Percentiles rank a stretch among this genome's conserved stretches.
phyloP scores from a whole-genome alignment of 2,329 filamentous ascomycete genomes.

The Hypoxylon sp. region DNA sequence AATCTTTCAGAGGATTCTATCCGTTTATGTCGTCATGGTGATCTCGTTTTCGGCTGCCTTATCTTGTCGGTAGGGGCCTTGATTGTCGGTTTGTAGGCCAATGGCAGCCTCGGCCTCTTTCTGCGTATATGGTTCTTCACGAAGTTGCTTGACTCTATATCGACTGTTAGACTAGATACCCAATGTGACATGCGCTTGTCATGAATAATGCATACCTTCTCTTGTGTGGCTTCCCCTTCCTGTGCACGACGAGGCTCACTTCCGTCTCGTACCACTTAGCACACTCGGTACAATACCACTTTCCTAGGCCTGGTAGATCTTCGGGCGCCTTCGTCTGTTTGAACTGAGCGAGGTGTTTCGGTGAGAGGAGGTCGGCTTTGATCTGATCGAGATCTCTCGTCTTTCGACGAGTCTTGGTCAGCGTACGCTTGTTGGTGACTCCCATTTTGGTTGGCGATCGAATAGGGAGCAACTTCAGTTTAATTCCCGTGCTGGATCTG shows the following conservation, averaged over 20 bases:
- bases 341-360: slow-evolving; percentile 85
- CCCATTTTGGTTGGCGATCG: slow-evolving; percentile 69
- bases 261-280: slow-evolving; percentile 97
- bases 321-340: slow-evolving; percentile 84
- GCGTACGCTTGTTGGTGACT: slow-evolving; percentile 74
- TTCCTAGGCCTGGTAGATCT: slow-evolving; percentile 88
- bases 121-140: slow-evolving; percentile 88
- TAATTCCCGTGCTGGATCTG: not conserved
- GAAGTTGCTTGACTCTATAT: slow-evolving; percentile 81
- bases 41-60: slow-evolving; percentile 57
- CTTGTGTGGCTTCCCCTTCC: slow-evolving; percentile 93
- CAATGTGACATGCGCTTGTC: slow-evolving; percentile 20
- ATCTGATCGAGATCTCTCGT: slow-evolving; percentile 93
- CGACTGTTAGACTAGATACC: slow-evolving; percentile 47
- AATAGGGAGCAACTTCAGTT: not conserved
- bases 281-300: slow-evolving; percentile 91
- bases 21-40: slow-evolving; percentile 57
- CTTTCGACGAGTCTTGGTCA: slow-evolving; percentile 81
- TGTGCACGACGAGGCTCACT: slow-evolving; percentile 80
- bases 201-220: slow-evolving; percentile 72
- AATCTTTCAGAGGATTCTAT: not conserved
- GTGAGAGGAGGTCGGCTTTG: slow-evolving; percentile 82
- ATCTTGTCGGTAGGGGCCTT: slow-evolving; percentile 51
- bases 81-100: slow-evolving; percentile 80
- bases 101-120: slow-evolving; percentile 86